Percentiles rank a stretch among this genome's conserved stretches.
Conservation (phyloP, 805 yeast species). For the Metahyphopichia silvanorum region DNA sequence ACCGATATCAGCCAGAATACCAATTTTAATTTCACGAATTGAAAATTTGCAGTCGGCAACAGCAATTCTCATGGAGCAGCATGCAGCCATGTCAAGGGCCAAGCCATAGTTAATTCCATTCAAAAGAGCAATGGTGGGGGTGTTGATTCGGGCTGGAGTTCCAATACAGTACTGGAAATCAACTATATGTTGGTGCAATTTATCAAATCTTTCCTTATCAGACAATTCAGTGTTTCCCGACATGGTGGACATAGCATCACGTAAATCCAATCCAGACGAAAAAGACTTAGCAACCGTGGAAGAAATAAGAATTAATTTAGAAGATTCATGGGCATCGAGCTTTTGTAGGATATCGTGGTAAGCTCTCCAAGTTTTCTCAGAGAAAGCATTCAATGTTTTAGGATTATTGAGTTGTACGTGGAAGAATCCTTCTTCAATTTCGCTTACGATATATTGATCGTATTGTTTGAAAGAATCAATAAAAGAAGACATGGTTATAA, state of each 20-base stretch:
- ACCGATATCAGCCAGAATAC: conserved; percentile 79
- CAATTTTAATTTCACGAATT: conserved; percentile 68
- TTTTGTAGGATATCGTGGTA: conserved; percentile 45
- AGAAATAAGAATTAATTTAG: conserved; percentile 52
- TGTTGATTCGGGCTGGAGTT: conserved; percentile 43
- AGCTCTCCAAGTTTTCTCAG: conserved; percentile 54
- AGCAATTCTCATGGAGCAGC: conserved; percentile 56
- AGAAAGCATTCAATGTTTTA: conserved; percentile 54
- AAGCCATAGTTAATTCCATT: conserved; percentile 68
- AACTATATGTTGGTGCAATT: conserved; percentile 35
- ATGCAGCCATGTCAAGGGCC: conserved; percentile 63
- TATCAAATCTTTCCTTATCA: conserved; percentile 16
- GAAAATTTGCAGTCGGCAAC: conserved; percentile 51
- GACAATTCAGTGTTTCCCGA: conserved; percentile 3
- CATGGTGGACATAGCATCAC: conserved; percentile 19
- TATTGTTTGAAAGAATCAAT: too few species aligned
- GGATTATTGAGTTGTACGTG: conserved; percentile 66
- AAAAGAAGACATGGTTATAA: too few species aligned
- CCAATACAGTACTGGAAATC: conserved; percentile 60
- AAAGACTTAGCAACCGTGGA: conserved; percentile 56
- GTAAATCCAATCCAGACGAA: conserved; percentile 64
- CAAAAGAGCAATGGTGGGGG: conserved; percentile 64
- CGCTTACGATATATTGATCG: conserved; percentile 35
- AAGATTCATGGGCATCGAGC: conserved; percentile 42
- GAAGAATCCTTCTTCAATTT: conserved; percentile 45